Conservation (phyloP, 805 yeast species). For the Metschnikowia lochheadii region DNA sequence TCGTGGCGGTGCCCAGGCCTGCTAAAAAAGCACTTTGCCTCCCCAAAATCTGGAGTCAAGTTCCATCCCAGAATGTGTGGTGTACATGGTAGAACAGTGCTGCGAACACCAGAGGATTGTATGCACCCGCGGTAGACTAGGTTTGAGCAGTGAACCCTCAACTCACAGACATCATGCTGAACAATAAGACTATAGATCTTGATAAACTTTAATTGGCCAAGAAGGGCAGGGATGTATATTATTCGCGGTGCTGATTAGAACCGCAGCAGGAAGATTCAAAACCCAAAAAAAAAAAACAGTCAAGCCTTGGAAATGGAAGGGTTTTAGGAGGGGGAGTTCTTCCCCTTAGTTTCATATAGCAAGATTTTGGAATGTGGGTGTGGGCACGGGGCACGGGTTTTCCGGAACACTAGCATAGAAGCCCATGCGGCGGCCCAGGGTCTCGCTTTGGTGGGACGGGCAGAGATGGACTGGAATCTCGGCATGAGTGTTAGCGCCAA, state of each 20-base stretch:
- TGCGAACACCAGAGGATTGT: neutral
- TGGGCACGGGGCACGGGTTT: neutral
- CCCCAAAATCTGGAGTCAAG: neutral
- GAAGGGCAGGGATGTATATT: neutral
- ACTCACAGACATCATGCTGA: neutral
- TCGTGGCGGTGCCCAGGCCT: too few species aligned
- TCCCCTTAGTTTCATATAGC: neutral
- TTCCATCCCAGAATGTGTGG: neutral
- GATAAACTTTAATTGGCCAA: neutral
- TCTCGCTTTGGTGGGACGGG: neutral
- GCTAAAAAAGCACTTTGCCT: too few species aligned
- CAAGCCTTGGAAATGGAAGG: too few species aligned
- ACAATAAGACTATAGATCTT: neutral
- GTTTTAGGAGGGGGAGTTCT: too few species aligned
- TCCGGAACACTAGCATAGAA: neutral
- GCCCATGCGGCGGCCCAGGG: neutral
- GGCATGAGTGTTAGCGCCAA: neutral
- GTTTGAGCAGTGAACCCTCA: neutral
- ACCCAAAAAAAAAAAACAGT: too few species aligned
- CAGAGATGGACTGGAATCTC: neutral
- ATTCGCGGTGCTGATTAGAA: neutral
- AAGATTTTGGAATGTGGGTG: neutral
- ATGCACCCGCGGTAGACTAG: neutral
- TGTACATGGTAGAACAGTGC: neutral
- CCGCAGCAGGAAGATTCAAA: neutral